Base-by-base conservation (phyloP, 805 yeast genomes). In the Candida rishiriensis region DNA sequence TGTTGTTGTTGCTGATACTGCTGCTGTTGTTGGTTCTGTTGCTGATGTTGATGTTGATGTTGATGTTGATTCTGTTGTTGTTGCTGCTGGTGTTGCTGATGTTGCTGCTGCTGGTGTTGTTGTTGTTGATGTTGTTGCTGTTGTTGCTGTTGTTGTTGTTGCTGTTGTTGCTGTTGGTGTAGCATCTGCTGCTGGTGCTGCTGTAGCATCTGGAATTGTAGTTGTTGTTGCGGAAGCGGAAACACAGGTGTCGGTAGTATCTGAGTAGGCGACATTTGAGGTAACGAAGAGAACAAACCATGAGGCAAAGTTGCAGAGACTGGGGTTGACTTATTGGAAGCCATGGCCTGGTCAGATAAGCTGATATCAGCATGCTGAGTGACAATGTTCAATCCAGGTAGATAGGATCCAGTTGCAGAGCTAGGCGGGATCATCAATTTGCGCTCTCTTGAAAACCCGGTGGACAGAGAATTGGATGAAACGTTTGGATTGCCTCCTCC, bases 181-280 rank as follows among this genome's bases (percentile, higher is more conserved):
- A 41, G 53, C 38, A 54, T 55, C 17, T 46, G 43, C 17, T 35
- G 42, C 30, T 44, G 56, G 36, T 53, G 57, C 21, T 54, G 57
- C 47, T 52, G 60, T 14, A 51, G 46, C 40, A 49, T 49, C 26
- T 59, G 59, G 34, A 53, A 48, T 34, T 60, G 65, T 34, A 50
- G 46, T n/a, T 43, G 51, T 35, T 51, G 54, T 10, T 42, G 36
- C 10, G 48, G 46, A 41, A 51, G 36, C 34, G 62, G 56, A 37
- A 57, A 58, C 2, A 61, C 47, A 10, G 63, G 63, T 8, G 60
- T 59, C 16, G 59, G 59, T 13, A 54, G 53, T 28, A 54, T 45
- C 49, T 55, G 65, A 5, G 62, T 53, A n/a, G 69, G 66, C 7
- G 65, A 60, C 51, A 63, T 55, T 41, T 58, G 65, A 36, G 61